Evolutionary conservation across 2,329 filamentous ascomycete species (phyloP), one percentile per base, ranked within the genome.

Genomic region (Calonectria crousiana): DNA sequence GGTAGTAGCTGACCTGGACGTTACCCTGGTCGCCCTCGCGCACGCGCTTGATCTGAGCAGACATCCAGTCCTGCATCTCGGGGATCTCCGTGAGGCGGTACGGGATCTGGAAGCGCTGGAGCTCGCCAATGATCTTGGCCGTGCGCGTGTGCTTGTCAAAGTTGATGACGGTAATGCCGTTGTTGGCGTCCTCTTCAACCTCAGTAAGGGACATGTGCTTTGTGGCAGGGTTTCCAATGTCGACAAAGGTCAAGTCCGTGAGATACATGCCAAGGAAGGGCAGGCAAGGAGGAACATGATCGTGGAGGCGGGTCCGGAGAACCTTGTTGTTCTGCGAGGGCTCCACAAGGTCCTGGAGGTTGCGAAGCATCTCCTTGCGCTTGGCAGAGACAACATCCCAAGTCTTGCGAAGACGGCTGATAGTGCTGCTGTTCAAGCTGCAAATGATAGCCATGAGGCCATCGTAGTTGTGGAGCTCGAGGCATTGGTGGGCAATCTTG

Each of bases 111-210:
- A 98, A 98, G 23, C 96, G 93, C 84, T 99, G 97, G 10, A 99
- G 90, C 80, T 98, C 96, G 76, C 95, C 95, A 80, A 99, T 98
- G 82, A 98, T 97, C 85, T 96, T 97, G 58, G 96, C 96, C 3
- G 96, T 98, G 79, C 95, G 95, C 80, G 93, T 94, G 83, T 98
- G 95, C 86, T 98, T 98, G 88, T 98, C 96, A 81, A 98, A 98
- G 86, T 99, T 99, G 89, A 99, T 95, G 38, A 98, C 95, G 0
- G 92, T 92, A 80, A 95, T 90, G 32, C 92, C 90, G 20, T 91
- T 90, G 18, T 92, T 89, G 41, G 92, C 89, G 36, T 92, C 90
- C n/a, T 94, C 91, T 18, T 88, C 87, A 9, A 88, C 87, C 82
- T 89, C 84, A 28, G 79, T 85, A 4, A 87, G 83, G 6, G 84